Percentiles rank a stretch among this genome's conserved stretches.
Conservation (phyloP, 768 basidiomycete genomes). For the Grammothele lineata region DNA sequence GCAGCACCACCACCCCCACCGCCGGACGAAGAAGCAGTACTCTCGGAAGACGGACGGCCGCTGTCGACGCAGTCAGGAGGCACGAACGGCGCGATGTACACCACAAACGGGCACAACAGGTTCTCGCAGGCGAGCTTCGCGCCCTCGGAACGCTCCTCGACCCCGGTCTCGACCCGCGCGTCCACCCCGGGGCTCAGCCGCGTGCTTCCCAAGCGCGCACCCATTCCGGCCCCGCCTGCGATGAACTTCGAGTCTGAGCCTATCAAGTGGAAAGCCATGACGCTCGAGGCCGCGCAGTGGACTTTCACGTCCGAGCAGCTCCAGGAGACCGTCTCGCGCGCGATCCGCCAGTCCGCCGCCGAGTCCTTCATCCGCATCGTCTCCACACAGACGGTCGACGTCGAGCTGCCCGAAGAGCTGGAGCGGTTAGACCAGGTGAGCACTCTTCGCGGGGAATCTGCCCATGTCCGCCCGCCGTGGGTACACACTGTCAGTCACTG, state of each 20-base stretch:
- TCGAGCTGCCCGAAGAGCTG: constrained; percentile 52
- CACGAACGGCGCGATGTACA: background rate
- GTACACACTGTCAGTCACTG: too few relatives aligned
- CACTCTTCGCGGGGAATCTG: too few relatives aligned
- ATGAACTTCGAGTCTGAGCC: constrained; percentile 54
- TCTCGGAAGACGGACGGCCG: too few relatives aligned
- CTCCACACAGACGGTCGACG: constrained; percentile 57
- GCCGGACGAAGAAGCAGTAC: constrained; percentile 1
- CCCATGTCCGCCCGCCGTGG: too few relatives aligned
- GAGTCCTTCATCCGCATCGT: constrained; percentile 72
- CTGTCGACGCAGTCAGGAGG: too few relatives aligned
- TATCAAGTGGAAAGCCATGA: constrained; percentile 64
- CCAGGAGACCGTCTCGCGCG: constrained; percentile 67
- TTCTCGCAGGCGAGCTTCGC: constrained; percentile 9
- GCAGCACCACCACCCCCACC: constrained; percentile 4
- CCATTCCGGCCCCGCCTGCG: constrained; percentile 44
- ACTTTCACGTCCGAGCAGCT: constrained; percentile 48
- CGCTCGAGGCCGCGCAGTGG: constrained; percentile 68
- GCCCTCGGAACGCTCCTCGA: background rate
- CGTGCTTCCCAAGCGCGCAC: constrained; percentile 20
- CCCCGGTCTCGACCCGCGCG: constrained; percentile 9
- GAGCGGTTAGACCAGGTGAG: constrained; percentile 44
- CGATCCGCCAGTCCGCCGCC: constrained; percentile 63
- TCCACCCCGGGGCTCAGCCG: constrained; percentile 17
- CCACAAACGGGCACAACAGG: constrained; percentile 8